Percentiles rank a stretch among this genome's conserved stretches.
Evolutionary conservation across 2,329 filamentous ascomycete genomes (phyloP).

Genomic region (Rhynchosporium secalis): DNA sequence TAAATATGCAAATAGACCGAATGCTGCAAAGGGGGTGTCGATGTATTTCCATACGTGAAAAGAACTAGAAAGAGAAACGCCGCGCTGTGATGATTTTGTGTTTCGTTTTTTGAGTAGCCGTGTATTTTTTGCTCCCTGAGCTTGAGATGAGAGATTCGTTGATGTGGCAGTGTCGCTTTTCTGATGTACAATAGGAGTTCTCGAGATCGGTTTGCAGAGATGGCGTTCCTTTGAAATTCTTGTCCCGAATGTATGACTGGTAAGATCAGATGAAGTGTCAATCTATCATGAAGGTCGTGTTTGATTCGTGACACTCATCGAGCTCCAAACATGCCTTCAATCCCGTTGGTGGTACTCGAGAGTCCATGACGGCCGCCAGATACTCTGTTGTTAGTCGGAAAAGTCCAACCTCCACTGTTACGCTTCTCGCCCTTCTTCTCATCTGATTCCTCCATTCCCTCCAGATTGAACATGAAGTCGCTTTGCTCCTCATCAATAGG

Average conservation of each 20-base stretch:
- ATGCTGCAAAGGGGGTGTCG: constrained; percentile 12
- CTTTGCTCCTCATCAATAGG: constrained; percentile 66
- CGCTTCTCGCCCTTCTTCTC: constrained; percentile 48
- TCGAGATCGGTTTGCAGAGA: background rate
- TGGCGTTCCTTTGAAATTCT: background rate
- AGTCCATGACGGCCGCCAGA: constrained; percentile 24
- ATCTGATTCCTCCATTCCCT: constrained; percentile 62
- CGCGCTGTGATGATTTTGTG: constrained; percentile 6
- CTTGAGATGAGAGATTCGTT: background rate
- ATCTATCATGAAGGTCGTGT: background rate
- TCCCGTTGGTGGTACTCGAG: constrained; percentile 22
- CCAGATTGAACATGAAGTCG: constrained; percentile 66
- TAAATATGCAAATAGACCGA: background rate
- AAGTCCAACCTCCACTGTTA: constrained; percentile 39
- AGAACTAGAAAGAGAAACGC: background rate
- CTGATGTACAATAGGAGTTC: background rate
- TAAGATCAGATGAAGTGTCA: background rate
- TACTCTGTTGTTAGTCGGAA: constrained; percentile 26
- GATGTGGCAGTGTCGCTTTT: background rate
- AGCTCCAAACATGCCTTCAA: constrained; percentile 30
- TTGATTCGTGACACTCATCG: constrained; percentile 9
- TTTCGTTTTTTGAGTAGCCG: background rate
- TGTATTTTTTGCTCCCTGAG: background rate
- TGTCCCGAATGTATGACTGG: background rate
- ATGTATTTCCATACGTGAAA: constrained; percentile 4